These are phyloP conservation scores for Myriosclerotinia duriaeana DNA, from an alignment of 2,329 filamentous ascomycete species.

Conservation along the genomic window DNA sequence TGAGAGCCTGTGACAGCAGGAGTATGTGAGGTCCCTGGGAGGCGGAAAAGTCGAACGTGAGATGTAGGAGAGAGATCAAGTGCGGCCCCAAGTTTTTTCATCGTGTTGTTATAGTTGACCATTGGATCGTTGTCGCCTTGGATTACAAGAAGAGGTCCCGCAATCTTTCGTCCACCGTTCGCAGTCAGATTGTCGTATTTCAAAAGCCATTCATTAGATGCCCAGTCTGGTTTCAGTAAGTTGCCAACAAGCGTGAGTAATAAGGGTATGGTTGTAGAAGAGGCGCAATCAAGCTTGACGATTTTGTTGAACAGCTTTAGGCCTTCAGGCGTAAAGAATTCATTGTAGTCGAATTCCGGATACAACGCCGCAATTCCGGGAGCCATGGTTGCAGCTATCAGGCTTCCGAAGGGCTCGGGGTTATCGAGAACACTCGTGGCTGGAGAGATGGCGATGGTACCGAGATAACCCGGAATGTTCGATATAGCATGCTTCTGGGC, in stretches of 20 bases:
- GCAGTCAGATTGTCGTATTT: constrained; percentile 11
- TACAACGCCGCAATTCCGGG: constrained; percentile 6
- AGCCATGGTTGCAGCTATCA: constrained; percentile 11
- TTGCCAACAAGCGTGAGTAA: constrained; percentile 12
- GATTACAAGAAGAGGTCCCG: constrained; percentile 18
- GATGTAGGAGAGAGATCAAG: constrained; percentile 12
- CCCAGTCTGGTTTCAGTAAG: constrained; percentile 12
- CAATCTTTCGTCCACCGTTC: constrained; percentile 12
- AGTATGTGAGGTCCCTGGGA: constrained; percentile 16
- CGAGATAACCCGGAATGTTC: constrained; percentile 28
- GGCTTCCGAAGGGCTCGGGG: constrained; percentile 10
- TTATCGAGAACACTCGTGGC: constrained; percentile 12
- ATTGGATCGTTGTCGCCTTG: constrained; percentile 14
- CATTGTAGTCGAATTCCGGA: constrained; percentile 10
- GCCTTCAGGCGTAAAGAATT: constrained; percentile 10
- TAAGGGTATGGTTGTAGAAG: constrained; percentile 16
- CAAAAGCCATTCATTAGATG: constrained; percentile 11
- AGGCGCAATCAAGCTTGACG: constrained; percentile 15
- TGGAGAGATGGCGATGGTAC: constrained; percentile 25
- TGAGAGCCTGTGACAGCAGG: constrained; percentile 13
- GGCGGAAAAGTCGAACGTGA: constrained; percentile 11
- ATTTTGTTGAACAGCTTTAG: constrained; percentile 6
- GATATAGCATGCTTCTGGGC: constrained; percentile 37
- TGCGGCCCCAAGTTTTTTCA: constrained; percentile 6
- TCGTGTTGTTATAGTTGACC: constrained; percentile 10